Conservation (phyloP, 306 rosid species). For the Leucaena leucocephala region DNA sequence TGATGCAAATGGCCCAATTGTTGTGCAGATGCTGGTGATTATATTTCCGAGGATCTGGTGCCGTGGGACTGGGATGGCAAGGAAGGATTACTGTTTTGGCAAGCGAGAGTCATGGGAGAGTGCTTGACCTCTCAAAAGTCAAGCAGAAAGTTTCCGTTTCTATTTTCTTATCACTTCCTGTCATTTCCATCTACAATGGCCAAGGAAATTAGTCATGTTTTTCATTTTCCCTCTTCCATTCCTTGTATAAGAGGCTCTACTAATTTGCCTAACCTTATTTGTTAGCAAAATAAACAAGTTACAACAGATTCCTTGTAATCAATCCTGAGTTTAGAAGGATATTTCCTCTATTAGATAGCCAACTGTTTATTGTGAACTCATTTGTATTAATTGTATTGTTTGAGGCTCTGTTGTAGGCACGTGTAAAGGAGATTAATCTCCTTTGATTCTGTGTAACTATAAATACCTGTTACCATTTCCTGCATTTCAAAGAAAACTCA, state of each 20-base stretch:
- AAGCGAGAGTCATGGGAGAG: neutral
- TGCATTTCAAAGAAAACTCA: neutral
- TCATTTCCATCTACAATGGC: neutral
- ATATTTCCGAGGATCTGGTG: neutral
- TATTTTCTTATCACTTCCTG: neutral
- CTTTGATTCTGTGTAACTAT: neutral
- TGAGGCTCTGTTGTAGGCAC: neutral
- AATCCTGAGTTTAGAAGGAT: neutral
- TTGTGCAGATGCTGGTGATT: neutral
- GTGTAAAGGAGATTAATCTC: neutral
- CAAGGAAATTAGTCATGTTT: neutral
- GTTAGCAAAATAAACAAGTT: neutral
- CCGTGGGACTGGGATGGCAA: neutral
- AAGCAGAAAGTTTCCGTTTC: neutral
- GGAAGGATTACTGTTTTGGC: neutral
- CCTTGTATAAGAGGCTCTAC: neutral
- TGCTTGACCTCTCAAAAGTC: neutral
- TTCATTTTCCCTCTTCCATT: neutral
- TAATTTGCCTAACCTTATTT: neutral
- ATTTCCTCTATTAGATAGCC: neutral
- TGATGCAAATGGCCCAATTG: neutral
- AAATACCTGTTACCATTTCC: neutral
- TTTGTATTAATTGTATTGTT: neutral
- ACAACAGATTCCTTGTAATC: neutral
- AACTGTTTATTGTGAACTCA: neutral